These are phyloP conservation scores for Diutina rugosa DNA, from an alignment of 1,139 yeast genomes.

Conservation along the genomic window DNA sequence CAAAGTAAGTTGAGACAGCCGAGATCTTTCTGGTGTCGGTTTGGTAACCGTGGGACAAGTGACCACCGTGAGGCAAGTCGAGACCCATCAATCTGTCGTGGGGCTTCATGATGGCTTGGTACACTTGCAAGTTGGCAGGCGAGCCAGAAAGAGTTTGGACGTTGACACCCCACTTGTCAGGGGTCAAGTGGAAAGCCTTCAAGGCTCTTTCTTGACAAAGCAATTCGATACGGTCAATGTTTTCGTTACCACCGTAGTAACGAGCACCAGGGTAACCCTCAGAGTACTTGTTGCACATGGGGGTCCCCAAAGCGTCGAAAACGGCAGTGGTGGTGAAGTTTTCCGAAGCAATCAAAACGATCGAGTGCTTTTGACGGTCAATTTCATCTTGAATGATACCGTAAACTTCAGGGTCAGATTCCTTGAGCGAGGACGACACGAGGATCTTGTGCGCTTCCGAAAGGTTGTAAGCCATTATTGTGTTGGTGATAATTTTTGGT, in stretches of 20 bases:
- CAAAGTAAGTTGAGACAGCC: constrained; percentile 84
- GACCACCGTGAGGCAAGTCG: constrained; percentile 96
- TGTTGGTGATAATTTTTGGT: background rate
- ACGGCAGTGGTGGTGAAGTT: constrained; percentile 92
- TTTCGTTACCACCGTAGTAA: constrained; percentile 94
- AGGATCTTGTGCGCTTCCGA: constrained; percentile 1
- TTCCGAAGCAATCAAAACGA: constrained; percentile 88
- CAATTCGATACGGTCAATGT: constrained; percentile 80
- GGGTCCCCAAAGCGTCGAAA: constrained; percentile 87
- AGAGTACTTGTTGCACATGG: constrained; percentile 96
- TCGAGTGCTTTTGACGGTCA: constrained; percentile 76
- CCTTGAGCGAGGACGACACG: background rate
- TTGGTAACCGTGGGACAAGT: constrained; percentile 92
- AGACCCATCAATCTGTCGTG: constrained; percentile 95
- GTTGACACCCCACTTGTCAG: constrained; percentile 88
- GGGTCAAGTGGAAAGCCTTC: constrained; percentile 64
- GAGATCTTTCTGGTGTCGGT: constrained; percentile 81
- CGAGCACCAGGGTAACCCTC: constrained; percentile 98
- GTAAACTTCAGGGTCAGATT: constrained; percentile 74
- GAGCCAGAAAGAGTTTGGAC: constrained; percentile 93
- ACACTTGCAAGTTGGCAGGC: constrained; percentile 90
- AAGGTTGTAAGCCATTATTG: constrained; percentile 1
- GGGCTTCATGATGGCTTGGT: constrained; percentile 81
- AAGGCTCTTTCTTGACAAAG: constrained; percentile 88
- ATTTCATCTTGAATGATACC: constrained; percentile 62